phyloP scores from a whole-genome alignment of 495 filamentous ascomycete genomes.

The Tuber microsphaerosporum region DNA sequence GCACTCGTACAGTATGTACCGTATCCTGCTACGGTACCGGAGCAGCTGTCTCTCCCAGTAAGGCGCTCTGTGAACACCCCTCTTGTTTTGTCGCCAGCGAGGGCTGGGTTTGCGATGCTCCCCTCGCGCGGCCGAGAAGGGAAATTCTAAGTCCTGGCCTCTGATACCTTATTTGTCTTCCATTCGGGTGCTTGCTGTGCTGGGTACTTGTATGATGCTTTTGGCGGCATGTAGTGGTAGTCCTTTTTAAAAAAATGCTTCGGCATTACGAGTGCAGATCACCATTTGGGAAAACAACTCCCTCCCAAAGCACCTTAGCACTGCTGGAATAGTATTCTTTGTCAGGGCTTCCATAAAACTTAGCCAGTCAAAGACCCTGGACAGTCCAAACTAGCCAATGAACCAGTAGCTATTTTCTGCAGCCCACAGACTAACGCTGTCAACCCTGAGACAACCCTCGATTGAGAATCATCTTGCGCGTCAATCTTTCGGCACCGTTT shows the following conservation, averaged over 20 bases:
- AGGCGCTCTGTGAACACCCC: neutral
- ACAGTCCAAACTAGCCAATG: neutral
- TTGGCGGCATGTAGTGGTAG: too few relatives aligned
- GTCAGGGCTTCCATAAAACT: neutral
- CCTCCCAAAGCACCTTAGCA: neutral
- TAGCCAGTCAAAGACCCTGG: neutral
- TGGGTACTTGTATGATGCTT: too few relatives aligned
- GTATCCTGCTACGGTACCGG: neutral
- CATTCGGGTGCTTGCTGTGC: neutral
- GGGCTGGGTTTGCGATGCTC: neutral
- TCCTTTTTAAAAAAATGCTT: too few relatives aligned
- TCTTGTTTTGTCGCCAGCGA: neutral
- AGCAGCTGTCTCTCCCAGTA: neutral
- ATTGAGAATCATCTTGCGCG: constrained; percentile 25
- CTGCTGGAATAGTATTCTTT: neutral
- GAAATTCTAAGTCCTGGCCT: neutral
- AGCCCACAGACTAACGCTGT: neutral
- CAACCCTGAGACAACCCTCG: neutral
- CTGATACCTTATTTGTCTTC: neutral
- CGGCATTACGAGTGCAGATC: neutral
- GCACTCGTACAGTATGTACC: too few relatives aligned
- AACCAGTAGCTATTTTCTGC: neutral
- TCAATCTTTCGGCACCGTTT: constrained; percentile 31
- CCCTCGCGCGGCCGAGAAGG: neutral
- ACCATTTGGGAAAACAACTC: neutral